A percentile compares a stretch with the other conserved stretches of the same genome.
Evolutionary conservation across 139 green algal species (phyloP).

Genomic region (Mesotaenium endlicherianum): DNA sequence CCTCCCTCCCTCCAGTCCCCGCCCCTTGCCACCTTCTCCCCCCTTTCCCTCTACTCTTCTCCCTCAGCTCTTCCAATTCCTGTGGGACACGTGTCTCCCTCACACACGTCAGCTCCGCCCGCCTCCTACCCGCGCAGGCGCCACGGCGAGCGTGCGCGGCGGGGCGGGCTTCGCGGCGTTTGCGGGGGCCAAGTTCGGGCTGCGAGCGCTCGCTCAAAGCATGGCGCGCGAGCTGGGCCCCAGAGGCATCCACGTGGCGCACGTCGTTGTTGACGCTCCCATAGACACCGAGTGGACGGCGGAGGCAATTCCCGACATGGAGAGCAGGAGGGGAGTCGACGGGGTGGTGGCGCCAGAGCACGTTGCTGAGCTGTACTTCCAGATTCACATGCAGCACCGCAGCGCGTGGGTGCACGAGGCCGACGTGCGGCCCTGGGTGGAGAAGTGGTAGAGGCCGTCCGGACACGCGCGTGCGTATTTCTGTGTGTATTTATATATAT

Average conservation of each 20-base stretch:
- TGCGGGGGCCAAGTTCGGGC: slow-evolving; percentile 43
- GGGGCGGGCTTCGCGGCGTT: slow-evolving; percentile 3
- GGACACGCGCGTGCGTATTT: no score
- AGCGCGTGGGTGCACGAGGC: background rate
- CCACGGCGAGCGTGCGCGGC: background rate
- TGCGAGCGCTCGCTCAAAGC: slow-evolving; percentile 42
- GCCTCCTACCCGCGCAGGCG: no score
- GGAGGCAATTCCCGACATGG: background rate
- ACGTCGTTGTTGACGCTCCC: slow-evolving; percentile 53
- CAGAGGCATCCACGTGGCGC: slow-evolving; percentile 45
- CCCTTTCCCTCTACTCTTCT: no score
- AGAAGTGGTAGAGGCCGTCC: no score
- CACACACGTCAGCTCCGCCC: no score
- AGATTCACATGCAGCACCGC: slow-evolving; percentile 1
- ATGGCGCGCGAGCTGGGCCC: slow-evolving; percentile 46
- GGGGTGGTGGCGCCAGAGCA: background rate
- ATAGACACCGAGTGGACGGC: slow-evolving; percentile 20
- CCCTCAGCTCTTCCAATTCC: no score
- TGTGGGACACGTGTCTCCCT: no score
- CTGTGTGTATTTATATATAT: no score
- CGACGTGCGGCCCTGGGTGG: slow-evolving; percentile 2
- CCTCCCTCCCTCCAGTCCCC: no score
- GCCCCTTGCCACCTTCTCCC: no score
- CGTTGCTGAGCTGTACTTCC: slow-evolving; percentile 9
- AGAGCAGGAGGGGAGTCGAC: background rate